Percentiles rank a stretch among this genome's conserved stretches.
These are phyloP conservation scores for Stachybotrys echinatus DNA, from an alignment of 2,329 filamentous ascomycete species.

Conservation along the genomic window DNA sequence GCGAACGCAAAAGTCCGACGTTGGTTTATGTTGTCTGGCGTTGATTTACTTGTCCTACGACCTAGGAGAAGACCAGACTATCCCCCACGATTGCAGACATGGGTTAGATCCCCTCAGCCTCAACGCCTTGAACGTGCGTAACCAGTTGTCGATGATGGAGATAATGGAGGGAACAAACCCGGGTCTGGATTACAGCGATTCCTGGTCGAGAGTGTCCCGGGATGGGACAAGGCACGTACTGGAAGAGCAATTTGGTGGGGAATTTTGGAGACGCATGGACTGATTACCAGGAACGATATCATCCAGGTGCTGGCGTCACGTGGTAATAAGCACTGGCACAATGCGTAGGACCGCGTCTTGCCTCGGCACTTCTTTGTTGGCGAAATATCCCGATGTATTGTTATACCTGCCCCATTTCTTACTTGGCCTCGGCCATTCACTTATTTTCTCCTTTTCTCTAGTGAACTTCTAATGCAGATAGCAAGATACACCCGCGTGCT, in stretches of 20 bases:
- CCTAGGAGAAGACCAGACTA: constrained; percentile 38
- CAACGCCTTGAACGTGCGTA: too few relatives aligned
- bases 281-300: neutral
- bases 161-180: too few relatives aligned
- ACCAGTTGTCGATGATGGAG: neutral
- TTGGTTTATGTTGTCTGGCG: constrained; percentile 42
- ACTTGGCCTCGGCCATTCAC: constrained; percentile 15
- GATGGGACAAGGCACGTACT: too few relatives aligned
- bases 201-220: too few relatives aligned
- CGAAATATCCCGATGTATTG: constrained; percentile 14
- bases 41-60: constrained; percentile 39
- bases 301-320: neutral
- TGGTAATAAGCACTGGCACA: constrained; percentile 7
- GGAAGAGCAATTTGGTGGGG: constrained; percentile 1
- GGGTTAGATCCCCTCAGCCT: neutral
- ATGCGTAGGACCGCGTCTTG: constrained; percentile 4
- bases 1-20: constrained; percentile 31
- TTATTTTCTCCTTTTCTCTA: constrained; percentile 42
- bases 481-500: constrained; percentile 33
- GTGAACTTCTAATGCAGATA: constrained; percentile 61
- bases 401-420: constrained; percentile 14
- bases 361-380: constrained; percentile 1
- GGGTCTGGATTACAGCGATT: too few relatives aligned
- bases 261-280: constrained; percentile 9
- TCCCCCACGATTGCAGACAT: constrained; percentile 30